A percentile compares a stretch with the other conserved stretches of the same genome.
These are phyloP conservation scores for Stylonectria norvegica DNA, from an alignment of 2,329 filamentous ascomycete species.

Conservation along the genomic window DNA sequence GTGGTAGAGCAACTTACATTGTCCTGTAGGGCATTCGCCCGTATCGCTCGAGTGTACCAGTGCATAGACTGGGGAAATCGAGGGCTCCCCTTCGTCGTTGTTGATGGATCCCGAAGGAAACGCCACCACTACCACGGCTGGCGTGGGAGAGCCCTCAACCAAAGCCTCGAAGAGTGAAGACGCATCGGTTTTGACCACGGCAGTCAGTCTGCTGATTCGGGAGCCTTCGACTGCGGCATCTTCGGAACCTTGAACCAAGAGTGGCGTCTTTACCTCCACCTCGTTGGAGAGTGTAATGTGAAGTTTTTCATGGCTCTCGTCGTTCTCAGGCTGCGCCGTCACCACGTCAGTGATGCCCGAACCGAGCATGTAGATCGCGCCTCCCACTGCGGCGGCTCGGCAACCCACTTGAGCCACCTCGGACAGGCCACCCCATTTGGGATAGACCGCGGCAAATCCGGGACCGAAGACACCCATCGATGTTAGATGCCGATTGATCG, in stretches of 20 bases:
- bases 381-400: slow-evolving; percentile 85
- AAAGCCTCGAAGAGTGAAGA: slow-evolving; percentile 63
- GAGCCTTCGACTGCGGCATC: slow-evolving; percentile 23
- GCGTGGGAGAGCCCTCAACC: slow-evolving; percentile 71
- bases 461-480: slow-evolving; percentile 86
- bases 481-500: slow-evolving; percentile 73
- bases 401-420: slow-evolving; percentile 91
- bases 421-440: slow-evolving; percentile 88
- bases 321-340: slow-evolving; percentile 10
- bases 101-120: slow-evolving; percentile 55
- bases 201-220: slow-evolving; percentile 59
- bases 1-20: slow-evolving; percentile 68
- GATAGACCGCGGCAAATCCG: slow-evolving; percentile 83
- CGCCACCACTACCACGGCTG: slow-evolving; percentile 69
- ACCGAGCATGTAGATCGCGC: slow-evolving; percentile 82
- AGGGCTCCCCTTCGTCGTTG: slow-evolving; percentile 29
- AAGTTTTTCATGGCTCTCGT: slow-evolving; percentile 29
- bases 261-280: slow-evolving; percentile 52
- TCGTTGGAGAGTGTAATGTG: slow-evolving; percentile 55
- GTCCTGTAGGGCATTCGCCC: slow-evolving; percentile 81
- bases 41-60: slow-evolving; percentile 84
- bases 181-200: slow-evolving; percentile 66
- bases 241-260: slow-evolving; percentile 47
- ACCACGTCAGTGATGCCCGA: slow-evolving; percentile 54
- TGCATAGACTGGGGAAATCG: slow-evolving; percentile 51